Conservation (phyloP, 176 grass and related monocot genomes). For the Bonia amplexicaulis region DNA sequence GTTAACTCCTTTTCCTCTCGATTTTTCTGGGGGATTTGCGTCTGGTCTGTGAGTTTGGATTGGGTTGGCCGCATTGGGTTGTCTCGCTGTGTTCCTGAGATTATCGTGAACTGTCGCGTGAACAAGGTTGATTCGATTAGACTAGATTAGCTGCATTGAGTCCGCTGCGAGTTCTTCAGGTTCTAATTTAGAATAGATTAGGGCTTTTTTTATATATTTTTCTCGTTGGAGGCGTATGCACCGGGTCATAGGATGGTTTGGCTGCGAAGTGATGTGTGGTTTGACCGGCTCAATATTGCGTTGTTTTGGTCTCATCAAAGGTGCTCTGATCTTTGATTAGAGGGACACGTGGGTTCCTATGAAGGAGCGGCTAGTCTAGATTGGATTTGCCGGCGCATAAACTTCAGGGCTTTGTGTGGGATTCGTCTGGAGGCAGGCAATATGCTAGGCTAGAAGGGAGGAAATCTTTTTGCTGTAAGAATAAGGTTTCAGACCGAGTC, state of each 20-base stretch:
- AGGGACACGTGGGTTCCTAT: background rate
- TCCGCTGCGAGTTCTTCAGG: background rate
- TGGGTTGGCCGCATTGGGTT: background rate
- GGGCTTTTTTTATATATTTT: background rate
- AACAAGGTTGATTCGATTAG: background rate
- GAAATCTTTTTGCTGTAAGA: background rate
- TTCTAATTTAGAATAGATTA: background rate
- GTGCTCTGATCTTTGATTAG: background rate
- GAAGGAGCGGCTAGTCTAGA: background rate
- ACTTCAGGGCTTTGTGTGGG: background rate
- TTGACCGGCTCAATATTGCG: slow-evolving; percentile 22
- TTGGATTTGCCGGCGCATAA: background rate
- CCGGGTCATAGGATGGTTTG: background rate
- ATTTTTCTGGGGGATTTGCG: background rate
- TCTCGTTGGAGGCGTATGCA: background rate
- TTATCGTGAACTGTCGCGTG: background rate
- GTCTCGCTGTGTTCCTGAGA: background rate
- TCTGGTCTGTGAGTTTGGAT: background rate
- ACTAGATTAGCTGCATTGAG: background rate
- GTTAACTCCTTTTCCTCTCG: background rate
- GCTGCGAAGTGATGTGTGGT: background rate
- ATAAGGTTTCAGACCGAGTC: background rate
- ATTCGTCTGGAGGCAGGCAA: background rate
- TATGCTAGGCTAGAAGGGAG: background rate
- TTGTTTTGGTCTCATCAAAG: background rate